Evolutionary conservation across 371 early-diverging fungal species (phyloP), one percentile per base, ranked within the genome.

Genomic region (Batkoa obscura): DNA sequence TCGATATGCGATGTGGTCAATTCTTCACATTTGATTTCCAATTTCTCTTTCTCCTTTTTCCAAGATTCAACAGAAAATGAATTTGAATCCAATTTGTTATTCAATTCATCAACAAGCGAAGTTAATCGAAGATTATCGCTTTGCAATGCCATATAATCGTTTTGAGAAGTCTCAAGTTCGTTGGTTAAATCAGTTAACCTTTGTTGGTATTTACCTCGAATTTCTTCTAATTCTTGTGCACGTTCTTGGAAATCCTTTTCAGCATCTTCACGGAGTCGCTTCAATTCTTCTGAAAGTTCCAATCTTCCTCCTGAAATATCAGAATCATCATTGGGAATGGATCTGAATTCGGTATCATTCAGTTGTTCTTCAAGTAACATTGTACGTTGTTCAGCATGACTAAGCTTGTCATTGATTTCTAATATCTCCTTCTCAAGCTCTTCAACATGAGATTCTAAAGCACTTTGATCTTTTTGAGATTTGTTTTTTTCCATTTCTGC

Each of bases 161-260:
- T 68, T 68, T 78, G 81, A 58, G 83, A 84, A 2, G 69, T 61
- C 57, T 90, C 89, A 13, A 89, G 69, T 62, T 88, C 90, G 1
- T 69, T 61, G 47, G 79, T 69, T 37, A 87, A 72, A 36, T 77
- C 74, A 53, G 81, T 80, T 35, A 86, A 65, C 70, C 89, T 85
- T 50, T 72, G 76, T 58, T 84, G 84, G 66, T 83, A 88, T 67
- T 82, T 86, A 41, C 66, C 66, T 4, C 76, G 70, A 58, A 74
- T 64, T 47, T 64, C 66, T 33, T 81, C 88, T 13, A 86, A 68
- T 2, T 70, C 66, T 33, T 60, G 66, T 39, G 80, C 84, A 32
- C 76, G 75, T 48, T 86, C 87, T 43, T 80, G 80, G 35, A 79
- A 59, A 46, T 89, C 88, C 23, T 73, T 69, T 50, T 74, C 70